Evolutionary conservation across 1,139 yeast genomes (phyloP).

Genomic region (Geotrichum australiense): DNA sequence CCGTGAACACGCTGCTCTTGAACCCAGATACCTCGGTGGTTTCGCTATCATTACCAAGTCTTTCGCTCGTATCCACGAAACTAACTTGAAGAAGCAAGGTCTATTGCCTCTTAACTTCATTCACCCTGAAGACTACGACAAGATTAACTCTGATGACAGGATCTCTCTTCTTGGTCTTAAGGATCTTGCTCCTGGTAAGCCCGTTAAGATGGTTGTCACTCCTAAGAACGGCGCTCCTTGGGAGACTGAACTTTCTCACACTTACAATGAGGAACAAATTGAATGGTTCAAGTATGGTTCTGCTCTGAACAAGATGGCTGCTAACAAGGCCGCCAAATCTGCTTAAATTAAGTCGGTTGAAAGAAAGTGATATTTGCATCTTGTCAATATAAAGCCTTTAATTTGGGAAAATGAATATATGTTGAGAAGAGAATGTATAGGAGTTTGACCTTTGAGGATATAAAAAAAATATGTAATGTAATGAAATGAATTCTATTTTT

Average conservation of each 20-base stretch:
- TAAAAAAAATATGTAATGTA: conserved; percentile 5
- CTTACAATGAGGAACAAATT: conserved; percentile 92
- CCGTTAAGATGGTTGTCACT: conserved; percentile 78
- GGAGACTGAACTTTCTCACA: conserved; percentile 88
- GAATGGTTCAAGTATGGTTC: conserved; percentile 99
- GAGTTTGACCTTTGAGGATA: no score
- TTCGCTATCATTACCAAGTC: conserved; percentile 95
- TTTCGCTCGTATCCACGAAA: conserved; percentile 94
- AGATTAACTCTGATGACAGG: conserved; percentile 83
- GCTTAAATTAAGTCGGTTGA: conserved; percentile 1
- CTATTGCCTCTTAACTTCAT: conserved; percentile 91
- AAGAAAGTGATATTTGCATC: conserved; percentile 2
- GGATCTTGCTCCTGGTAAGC: conserved; percentile 89
- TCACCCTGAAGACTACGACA: conserved; percentile 87
- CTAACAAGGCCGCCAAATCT: conserved; percentile 27
- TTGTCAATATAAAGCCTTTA: no score
- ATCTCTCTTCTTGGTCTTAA: conserved; percentile 82
- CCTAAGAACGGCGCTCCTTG: conserved; percentile 79
- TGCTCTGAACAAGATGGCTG: conserved; percentile 96
- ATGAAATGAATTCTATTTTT: conserved; percentile 3
- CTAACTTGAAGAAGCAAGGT: conserved; percentile 97
- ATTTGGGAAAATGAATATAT: no score
- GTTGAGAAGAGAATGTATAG: no score
- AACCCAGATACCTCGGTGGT: conserved; percentile 99
- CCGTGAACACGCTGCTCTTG: conserved; percentile 99